Evolutionary conservation across 305 asterid species (phyloP).

Genomic region (Fraxinus platypoda): DNA sequence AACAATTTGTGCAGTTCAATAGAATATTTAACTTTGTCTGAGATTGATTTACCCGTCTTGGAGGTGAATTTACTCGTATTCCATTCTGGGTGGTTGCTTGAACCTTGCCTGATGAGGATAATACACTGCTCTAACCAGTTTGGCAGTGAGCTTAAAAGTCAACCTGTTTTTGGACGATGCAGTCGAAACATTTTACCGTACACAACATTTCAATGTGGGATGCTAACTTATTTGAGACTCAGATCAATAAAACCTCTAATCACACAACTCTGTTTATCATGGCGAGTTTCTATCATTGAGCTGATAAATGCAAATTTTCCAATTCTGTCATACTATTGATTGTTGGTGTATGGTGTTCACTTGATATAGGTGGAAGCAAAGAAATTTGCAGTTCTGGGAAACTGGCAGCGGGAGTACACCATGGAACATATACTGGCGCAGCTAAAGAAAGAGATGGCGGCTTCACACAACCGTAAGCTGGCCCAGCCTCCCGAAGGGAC

Average conservation of each 20-base stretch:
- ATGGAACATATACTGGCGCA: conserved; percentile 55
- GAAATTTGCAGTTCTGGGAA: conserved; percentile 40
- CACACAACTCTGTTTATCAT: neutral
- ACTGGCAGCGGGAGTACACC: conserved; percentile 53
- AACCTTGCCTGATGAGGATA: neutral
- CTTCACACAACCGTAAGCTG: conserved; percentile 55
- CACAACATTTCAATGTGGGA: neutral
- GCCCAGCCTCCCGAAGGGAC: conserved; percentile 63
- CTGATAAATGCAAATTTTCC: neutral
- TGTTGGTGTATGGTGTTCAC: neutral
- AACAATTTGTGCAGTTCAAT: neutral
- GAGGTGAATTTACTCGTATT: neutral
- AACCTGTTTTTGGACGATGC: neutral
- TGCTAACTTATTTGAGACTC: neutral
- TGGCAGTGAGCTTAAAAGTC: neutral
- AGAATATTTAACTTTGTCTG: neutral
- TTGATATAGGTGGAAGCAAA: conserved; percentile 46
- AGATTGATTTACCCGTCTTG: neutral
- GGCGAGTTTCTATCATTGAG: neutral
- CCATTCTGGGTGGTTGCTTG: neutral
- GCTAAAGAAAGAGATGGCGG: conserved; percentile 57
- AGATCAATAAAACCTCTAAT: neutral
- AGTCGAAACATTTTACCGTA: neutral
- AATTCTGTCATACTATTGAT: neutral
- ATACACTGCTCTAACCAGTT: neutral